A percentile compares a stretch with the other conserved stretches of the same genome.
Conservation (phyloP, 2,329 filamentous ascomycete genomes). For the Penicillium sp. region DNA sequence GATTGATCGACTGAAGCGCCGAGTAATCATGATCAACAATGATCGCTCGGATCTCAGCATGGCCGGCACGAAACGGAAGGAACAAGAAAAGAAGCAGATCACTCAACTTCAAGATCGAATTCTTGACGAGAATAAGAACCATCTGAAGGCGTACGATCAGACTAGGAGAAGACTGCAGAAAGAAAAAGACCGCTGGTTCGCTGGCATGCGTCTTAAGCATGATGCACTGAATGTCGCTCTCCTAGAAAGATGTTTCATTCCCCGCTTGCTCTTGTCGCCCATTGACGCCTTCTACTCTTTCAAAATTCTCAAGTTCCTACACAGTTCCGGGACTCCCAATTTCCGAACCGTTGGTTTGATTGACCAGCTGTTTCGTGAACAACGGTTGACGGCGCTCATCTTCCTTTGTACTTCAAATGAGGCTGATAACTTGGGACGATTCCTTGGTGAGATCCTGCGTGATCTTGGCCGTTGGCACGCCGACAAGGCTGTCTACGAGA, state of each 20-base stretch:
- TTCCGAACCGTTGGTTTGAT: constrained; percentile 85
- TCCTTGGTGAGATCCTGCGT: constrained; percentile 76
- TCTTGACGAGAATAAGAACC: constrained; percentile 69
- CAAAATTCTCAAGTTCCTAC: constrained; percentile 81
- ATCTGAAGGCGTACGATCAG: constrained; percentile 65
- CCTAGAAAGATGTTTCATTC: constrained; percentile 89
- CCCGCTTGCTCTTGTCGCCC: constrained; percentile 77
- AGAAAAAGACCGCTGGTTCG: constrained; percentile 79
- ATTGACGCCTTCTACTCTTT: constrained; percentile 88
- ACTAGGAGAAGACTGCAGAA: constrained; percentile 69
- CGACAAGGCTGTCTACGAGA: constrained; percentile 73
- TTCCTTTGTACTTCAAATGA: constrained; percentile 89
- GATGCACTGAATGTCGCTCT: constrained; percentile 71
- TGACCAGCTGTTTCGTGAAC: constrained; percentile 79
- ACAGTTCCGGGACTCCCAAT: constrained; percentile 77
- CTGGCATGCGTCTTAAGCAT: constrained; percentile 60
- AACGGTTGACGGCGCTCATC: constrained; percentile 76
- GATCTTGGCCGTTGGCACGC: constrained; percentile 84
- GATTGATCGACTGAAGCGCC: constrained; percentile 65
- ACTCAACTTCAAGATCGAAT: constrained; percentile 68
- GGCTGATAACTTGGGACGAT: constrained; percentile 88
- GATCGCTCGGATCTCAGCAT: constrained; percentile 73
- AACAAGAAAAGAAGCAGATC: constrained; percentile 68
- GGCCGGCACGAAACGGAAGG: constrained; percentile 64
- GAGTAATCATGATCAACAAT: constrained; percentile 65